Evolutionary conservation across 2,329 filamentous ascomycete genomes (phyloP), one percentile per base, ranked within the genome.

Genomic region (Hymenoscyphus occultus): DNA sequence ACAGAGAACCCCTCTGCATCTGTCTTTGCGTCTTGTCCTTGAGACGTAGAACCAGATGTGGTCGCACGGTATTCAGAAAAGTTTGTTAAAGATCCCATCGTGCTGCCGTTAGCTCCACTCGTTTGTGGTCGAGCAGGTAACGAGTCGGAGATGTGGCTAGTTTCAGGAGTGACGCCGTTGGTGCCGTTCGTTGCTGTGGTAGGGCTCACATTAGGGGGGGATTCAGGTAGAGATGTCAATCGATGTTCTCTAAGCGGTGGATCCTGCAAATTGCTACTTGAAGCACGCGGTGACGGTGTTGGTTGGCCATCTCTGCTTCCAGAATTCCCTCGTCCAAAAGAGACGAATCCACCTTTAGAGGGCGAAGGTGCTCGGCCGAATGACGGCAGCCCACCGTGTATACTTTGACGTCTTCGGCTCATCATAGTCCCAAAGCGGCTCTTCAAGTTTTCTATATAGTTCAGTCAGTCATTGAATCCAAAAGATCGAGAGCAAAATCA

Each of bases 1-100:
- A 94, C 84, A 3, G 84, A 89, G 74, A 88, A 95, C 6, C 91
- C 92, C 69, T 96, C 91, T 0, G 86, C 80, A 74, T 95, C 92
- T 74, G 86, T 91, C 22, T 79, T 77, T 63, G 82, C 74, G 64
- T 79, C 69, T 57, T 69, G 71, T 16, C 69, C 31, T 31, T 74
- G 73, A 56, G 73, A 72, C 35, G 72, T 82, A 28, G 83, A 80
- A 0, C 82, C 82, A 1, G 81, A 78, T 16, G 84, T 39, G 84
- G 80, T 9, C 81, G 77, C 39, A 83, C 81, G 61, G 9, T 22
- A n/a, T 51, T 83, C 83, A 59, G 82, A 80, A 31, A 84, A 73
- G 62, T 86, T 84, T 54, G 78, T 61, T 16, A 72, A 48, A 22
- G 64, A 63, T 57, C 65, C 60, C 19, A 76, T 72, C 39, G 79